Conservation (phyloP, 441 rosid genomes). For the Dalechampia spathulata region DNA sequence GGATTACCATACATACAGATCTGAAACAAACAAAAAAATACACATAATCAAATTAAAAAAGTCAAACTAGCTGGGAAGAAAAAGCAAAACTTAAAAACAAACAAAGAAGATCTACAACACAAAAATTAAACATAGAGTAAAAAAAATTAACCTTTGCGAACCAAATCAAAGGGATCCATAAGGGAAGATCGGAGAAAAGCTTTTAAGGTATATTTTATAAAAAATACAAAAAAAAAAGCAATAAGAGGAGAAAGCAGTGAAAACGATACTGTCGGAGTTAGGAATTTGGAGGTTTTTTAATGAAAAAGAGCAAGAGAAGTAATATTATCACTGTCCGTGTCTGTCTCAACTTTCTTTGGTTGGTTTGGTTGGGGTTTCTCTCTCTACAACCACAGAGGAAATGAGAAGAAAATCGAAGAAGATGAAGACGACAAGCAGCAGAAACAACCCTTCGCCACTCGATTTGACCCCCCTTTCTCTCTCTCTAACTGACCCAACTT, state of each 20-base stretch:
- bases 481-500: neutral
- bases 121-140: neutral
- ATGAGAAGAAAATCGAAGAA: slow-evolving; percentile 19
- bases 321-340: too few relatives aligned
- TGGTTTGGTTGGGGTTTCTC: too few relatives aligned
- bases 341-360: too few relatives aligned
- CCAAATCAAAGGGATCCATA: slow-evolving; percentile 69
- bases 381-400: too few relatives aligned
- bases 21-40: too few relatives aligned
- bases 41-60: neutral
- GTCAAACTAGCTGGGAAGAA: neutral
- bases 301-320: too few relatives aligned
- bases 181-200: slow-evolving; percentile 12
- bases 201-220: too few relatives aligned
- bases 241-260: neutral
- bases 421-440: slow-evolving; percentile 5
- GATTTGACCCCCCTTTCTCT: slow-evolving; percentile 29
- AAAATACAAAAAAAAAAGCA: slow-evolving; percentile 2
- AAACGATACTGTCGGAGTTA: too few relatives aligned
- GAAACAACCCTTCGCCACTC: slow-evolving; percentile 34
- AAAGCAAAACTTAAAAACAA: neutral
- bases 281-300: too few relatives aligned
- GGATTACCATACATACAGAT: too few relatives aligned
- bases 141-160: slow-evolving; percentile 51
- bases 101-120: neutral